Evolutionary conservation across 2,329 filamentous ascomycete species (phyloP).

Genomic region (Aspergillus persii): DNA sequence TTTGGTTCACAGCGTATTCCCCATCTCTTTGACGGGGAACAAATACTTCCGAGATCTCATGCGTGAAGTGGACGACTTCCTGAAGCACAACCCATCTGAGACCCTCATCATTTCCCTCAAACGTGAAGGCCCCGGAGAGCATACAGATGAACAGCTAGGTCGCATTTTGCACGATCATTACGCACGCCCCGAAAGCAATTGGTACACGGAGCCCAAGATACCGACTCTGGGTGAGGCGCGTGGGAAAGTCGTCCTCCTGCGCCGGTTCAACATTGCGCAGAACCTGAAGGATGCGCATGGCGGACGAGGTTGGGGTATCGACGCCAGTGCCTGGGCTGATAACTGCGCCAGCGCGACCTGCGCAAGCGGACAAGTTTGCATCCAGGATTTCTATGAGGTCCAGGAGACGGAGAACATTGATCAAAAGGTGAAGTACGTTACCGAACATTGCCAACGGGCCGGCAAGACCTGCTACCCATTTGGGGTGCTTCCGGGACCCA

Average conservation of each 20-base stretch:
- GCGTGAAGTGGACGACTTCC: slow-evolving; percentile 68
- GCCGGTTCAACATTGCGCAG: slow-evolving; percentile 69
- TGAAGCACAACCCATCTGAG: slow-evolving; percentile 75
- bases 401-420: slow-evolving; percentile 70
- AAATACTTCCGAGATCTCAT: slow-evolving; percentile 77
- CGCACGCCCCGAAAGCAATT: slow-evolving; percentile 56
- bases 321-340: slow-evolving; percentile 73
- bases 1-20: slow-evolving; percentile 88
- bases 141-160: slow-evolving; percentile 75
- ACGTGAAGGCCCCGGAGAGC: slow-evolving; percentile 79
- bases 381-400: slow-evolving; percentile 96
- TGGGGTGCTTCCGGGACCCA: slow-evolving; percentile 34
- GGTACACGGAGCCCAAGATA: slow-evolving; percentile 76
- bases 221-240: slow-evolving; percentile 76
- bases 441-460: slow-evolving; percentile 73
- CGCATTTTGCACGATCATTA: slow-evolving; percentile 73
- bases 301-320: slow-evolving; percentile 56
- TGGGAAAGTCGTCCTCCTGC: slow-evolving; percentile 78
- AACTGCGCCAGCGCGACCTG: slow-evolving; percentile 76
- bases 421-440: slow-evolving; percentile 73
- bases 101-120: slow-evolving; percentile 85
- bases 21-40: slow-evolving; percentile 75
- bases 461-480: slow-evolving; percentile 49
- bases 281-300: slow-evolving; percentile 44
- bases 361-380: slow-evolving; percentile 69